Evolutionary conservation across 441 rosid genomes (phyloP).

Genomic region (Arabidopsis hybrid): DNA sequence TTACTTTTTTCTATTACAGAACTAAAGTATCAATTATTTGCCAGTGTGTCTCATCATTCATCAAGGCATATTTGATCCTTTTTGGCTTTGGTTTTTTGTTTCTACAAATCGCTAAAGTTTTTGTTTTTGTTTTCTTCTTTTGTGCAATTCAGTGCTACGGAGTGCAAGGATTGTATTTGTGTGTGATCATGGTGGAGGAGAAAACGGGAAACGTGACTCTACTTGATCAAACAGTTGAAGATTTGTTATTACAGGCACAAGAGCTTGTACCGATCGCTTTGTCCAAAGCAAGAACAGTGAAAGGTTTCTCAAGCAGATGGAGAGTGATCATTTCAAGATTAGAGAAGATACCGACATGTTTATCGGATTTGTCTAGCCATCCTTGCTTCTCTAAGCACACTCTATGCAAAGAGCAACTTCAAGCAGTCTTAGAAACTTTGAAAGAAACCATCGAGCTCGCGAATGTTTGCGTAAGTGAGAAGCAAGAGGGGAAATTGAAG

Average conservation of each 20-base stretch:
- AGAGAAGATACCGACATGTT: slow-evolving; percentile 76
- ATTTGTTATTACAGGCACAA: slow-evolving; percentile 70
- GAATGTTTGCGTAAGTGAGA: slow-evolving; percentile 64
- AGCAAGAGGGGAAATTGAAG: slow-evolving; percentile 81
- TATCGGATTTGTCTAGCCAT: slow-evolving; percentile 87
- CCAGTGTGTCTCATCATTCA: neutral
- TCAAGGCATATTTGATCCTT: slow-evolving; percentile 43
- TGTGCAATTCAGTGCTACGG: slow-evolving; percentile 44
- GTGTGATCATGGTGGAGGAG: slow-evolving; percentile 70
- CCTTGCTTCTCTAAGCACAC: slow-evolving; percentile 89
- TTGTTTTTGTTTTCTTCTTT: slow-evolving; percentile 19
- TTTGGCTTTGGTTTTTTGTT: neutral
- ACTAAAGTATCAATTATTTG: slow-evolving; percentile 17
- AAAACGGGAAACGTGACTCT: slow-evolving; percentile 45
- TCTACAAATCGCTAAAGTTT: neutral
- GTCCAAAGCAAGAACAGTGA: slow-evolving; percentile 65
- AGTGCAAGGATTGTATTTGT: slow-evolving; percentile 34
- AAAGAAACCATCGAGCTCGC: slow-evolving; percentile 67
- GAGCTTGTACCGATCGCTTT: slow-evolving; percentile 73
- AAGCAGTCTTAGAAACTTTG: slow-evolving; percentile 67
- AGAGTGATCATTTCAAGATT: slow-evolving; percentile 77
- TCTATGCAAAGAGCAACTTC: slow-evolving; percentile 86
- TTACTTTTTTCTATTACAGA: slow-evolving; percentile 30
- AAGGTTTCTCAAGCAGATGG: slow-evolving; percentile 84
- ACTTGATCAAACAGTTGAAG: slow-evolving; percentile 64